Evolutionary conservation across 2,329 filamentous ascomycete genomes (phyloP), one percentile per base, ranked within the genome.

Genomic region (Penicillium sp.): DNA sequence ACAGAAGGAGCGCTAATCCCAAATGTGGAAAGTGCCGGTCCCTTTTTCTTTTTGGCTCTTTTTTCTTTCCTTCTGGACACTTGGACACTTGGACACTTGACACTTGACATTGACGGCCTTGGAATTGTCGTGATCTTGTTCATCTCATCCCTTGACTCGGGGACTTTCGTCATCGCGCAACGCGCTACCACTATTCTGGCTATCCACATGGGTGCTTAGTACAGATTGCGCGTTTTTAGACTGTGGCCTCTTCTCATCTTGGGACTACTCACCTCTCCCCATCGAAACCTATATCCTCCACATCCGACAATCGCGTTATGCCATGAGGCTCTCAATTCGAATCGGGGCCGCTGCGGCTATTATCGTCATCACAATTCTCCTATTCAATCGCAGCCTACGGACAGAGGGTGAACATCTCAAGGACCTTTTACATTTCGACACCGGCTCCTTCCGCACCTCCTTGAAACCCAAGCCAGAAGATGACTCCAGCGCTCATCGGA

Each of bases 291-390:
- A 5, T 8, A 27, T 45, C 45, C 46, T 48, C 48, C 32, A n/a
- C 32, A 40, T 22, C 16, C 39, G 10, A 43, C 39, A 36, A 57
- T 43, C 51, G 48, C 53, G 59, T 56, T 38, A 62, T 63, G 62
- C 59, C 48, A 64, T 64, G 62, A 64, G 62, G 57, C 47, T 63
- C 51, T 61, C 59, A 62, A 48, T 60, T n/a, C 59, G 69, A 57
- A 56, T 62, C 61, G 67, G 62, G 58, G 67, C 56, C 57, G 67
- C 63, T 53, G 64, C 66, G 50, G 65, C 60, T 57, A 64, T 72
- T 45, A 63, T 71, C 48, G 60, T 71, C 58, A 32, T 69, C 54
- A 48, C 61, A 49, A 54, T 72, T 38, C 31, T 69, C 55, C 54
- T 71, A 22, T 52, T 71, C 50, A 66, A 63, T 48, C 63, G 66